Base-by-base conservation (phyloP, 345 rosid species). In the Microthlaspi erraticum region DNA sequence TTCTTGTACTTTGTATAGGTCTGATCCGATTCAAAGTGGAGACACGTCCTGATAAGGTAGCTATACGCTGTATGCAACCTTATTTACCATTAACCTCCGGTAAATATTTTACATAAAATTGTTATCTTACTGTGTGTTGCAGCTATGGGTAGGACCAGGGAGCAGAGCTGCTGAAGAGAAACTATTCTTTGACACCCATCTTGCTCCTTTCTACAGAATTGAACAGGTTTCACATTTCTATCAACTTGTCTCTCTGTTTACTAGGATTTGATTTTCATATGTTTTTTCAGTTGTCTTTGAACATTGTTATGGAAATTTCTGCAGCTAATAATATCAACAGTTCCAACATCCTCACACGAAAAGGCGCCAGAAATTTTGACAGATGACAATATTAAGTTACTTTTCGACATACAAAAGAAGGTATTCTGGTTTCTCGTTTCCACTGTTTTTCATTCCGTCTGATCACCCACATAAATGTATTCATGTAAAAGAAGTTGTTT, bases 131-230 rank as follows among this genome's bases (percentile, higher is more conserved):
- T 39, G 58, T 66, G 45, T 68, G 26, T 49, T 83, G 78, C 87
- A 94, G 99, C 86, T 94, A 62, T 94, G 99, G 99, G 99, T 94
- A 59, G 97, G 96, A 45, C 85, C 91, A 62, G 93, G 99, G 68
- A 94, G 99, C 77, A 89, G 74, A 84, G 97, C 89, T 79, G 95
- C 96, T 10, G 89, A 82, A 79, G 95, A 94, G 84, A 94, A 94
- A 74, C 81, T 46, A 23, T 94, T 86, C 81, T 94, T 94, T 74
- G 96, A 94, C 83, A 85, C 72, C 70, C 96, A 88, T 71, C 85
- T 94, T 26, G 90, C 97, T 26, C 97, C 99, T 26, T 94, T 94
- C 77, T 94, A 94, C 82, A 85, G 99, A 84, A 94, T 91, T 55
- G 93, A 94, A 82, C 95, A 94, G 99, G 99, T 88, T 68, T 56